A percentile compares a stretch with the other conserved stretches of the same genome.
Evolutionary conservation across 345 rosid species (phyloP).

Genomic region (Theobroma cacao): DNA sequence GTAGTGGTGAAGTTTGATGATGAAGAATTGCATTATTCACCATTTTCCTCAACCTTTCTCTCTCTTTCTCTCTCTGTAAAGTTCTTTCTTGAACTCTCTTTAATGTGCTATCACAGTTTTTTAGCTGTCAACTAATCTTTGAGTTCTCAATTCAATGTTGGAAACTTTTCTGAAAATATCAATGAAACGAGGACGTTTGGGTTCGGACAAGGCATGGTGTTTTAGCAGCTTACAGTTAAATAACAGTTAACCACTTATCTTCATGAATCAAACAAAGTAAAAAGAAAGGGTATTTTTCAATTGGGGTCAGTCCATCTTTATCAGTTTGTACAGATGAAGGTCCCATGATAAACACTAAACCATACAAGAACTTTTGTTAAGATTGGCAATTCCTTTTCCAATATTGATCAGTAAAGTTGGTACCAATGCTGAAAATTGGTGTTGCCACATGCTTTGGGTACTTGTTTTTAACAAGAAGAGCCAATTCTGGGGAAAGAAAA

Average conservation of each 20-base stretch:
- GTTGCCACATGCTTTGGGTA: no score
- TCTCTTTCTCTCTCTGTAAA: background rate
- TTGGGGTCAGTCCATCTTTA: no score
- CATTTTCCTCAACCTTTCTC: conserved; percentile 20
- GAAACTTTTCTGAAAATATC: conserved; percentile 9
- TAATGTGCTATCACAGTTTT: background rate
- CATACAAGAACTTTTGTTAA: no score
- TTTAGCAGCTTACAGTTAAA: background rate
- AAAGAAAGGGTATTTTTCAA: no score
- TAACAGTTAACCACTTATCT: background rate
- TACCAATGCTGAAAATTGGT: no score
- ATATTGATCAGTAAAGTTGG: no score
- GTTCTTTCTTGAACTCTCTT: conserved; percentile 26
- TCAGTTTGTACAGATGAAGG: no score
- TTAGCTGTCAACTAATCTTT: background rate
- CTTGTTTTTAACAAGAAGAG: no score
- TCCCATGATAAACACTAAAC: no score
- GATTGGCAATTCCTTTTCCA: no score
- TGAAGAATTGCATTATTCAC: conserved; percentile 15
- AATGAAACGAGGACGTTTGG: background rate
- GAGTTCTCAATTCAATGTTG: background rate
- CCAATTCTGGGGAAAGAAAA: no score
- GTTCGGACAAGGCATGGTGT: background rate
- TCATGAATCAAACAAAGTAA: no score
- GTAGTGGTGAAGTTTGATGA: conserved; percentile 21